Conservation (phyloP, 208 protist species). For the Balamuthia mandrillaris region DNA sequence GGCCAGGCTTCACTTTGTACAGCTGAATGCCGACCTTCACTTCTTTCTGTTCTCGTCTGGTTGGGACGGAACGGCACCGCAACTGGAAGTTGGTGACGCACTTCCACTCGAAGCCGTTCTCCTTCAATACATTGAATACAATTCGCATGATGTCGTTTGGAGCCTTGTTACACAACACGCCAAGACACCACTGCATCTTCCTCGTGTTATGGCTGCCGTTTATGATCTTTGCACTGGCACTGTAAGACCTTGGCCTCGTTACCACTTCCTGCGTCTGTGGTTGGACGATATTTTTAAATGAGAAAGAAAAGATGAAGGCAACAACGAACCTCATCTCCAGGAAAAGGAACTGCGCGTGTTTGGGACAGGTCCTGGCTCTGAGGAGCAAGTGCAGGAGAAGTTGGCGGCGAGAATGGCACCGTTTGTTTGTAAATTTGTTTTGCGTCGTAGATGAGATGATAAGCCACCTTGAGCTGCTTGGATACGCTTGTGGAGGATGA, state of each 20-base stretch:
- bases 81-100: background rate
- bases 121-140: background rate
- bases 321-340: background rate
- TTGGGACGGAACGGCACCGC: background rate
- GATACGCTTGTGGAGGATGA: background rate
- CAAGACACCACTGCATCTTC: slow-evolving; percentile 27
- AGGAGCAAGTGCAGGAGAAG: background rate
- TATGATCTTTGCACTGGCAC: background rate
- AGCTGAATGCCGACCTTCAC: background rate
- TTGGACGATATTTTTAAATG: background rate
- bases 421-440: background rate
- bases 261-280: background rate
- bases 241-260: background rate
- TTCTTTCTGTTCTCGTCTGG: background rate
- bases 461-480: slow-evolving; percentile 9
- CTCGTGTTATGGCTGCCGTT: background rate
- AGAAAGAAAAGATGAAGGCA: background rate
- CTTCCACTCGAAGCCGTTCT: slow-evolving; percentile 22
- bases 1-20: slow-evolving; percentile 11
- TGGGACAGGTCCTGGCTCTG: background rate
- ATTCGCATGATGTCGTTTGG: slow-evolving; percentile 17
- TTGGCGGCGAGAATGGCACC: background rate
- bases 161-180: background rate
- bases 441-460: slow-evolving; percentile 20
- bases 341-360: background rate